Evolutionary conservation across 495 filamentous ascomycete species (phyloP).

Genomic region (Tuber calosporum): DNA sequence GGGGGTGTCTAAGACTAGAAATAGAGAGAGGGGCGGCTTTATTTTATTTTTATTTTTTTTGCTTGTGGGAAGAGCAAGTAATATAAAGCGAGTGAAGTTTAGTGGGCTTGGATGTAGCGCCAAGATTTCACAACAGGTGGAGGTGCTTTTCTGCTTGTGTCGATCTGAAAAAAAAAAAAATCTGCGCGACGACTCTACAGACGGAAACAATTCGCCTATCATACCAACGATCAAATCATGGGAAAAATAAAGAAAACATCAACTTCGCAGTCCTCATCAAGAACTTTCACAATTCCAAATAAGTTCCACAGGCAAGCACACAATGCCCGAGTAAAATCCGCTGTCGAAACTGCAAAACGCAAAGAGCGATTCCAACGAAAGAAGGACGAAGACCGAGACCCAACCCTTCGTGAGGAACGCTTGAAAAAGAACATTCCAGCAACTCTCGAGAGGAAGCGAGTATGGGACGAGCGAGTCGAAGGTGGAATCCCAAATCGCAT

Average conservation of each 20-base stretch:
- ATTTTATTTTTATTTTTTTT: background rate
- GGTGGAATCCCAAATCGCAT: conserved; percentile 64
- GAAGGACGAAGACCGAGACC: conserved; percentile 77
- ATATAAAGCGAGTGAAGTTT: background rate
- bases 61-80: conserved; percentile 9
- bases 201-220: background rate
- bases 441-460: conserved; percentile 80
- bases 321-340: conserved; percentile 71
- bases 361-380: conserved; percentile 69
- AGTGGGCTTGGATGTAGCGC: conserved; percentile 17
- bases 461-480: conserved; percentile 80
- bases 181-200: background rate
- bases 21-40: background rate
- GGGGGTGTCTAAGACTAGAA: background rate
- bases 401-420: conserved; percentile 62
- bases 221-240: conserved; percentile 21
- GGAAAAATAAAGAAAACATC: conserved; percentile 33
- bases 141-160: conserved; percentile 3
- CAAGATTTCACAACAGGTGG: conserved; percentile 16
- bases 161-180: conserved; percentile 10
- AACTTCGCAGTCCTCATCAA: conserved; percentile 32
- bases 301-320: conserved; percentile 67
- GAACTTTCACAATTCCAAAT: conserved; percentile 49
- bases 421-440: conserved; percentile 69
- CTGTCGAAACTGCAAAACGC: conserved; percentile 61